These are phyloP conservation scores for Diaporthe longicolla DNA, from an alignment of 2,329 filamentous ascomycete genomes.

Conservation along the genomic window DNA sequence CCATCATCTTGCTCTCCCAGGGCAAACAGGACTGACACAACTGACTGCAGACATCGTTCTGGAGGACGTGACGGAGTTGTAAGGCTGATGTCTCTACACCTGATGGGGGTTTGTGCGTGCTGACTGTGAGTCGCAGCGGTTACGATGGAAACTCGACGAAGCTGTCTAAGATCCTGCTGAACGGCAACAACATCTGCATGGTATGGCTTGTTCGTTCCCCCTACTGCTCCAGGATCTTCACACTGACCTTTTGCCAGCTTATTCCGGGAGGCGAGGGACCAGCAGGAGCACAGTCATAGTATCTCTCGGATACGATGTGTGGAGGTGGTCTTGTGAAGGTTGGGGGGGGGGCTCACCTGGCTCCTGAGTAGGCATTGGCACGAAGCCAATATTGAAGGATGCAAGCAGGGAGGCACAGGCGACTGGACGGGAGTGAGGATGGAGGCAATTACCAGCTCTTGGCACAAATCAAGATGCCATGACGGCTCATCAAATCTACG, in stretches of 20 bases:
- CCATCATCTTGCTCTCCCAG: background rate
- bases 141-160: constrained; percentile 90
- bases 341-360: background rate
- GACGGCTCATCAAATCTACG: constrained; percentile 7
- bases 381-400: background rate
- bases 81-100: constrained; percentile 52
- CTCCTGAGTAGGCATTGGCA: background rate
- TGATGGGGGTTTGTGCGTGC: background rate
- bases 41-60: constrained; percentile 88
- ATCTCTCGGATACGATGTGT: constrained; percentile 12
- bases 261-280: constrained; percentile 85
- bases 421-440: background rate
- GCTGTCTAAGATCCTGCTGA: constrained; percentile 93
- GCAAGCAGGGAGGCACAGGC: background rate
- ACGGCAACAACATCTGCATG: constrained; percentile 99
- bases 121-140: constrained; percentile 73
- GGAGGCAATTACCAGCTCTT: background rate
- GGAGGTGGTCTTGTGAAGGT: background rate
- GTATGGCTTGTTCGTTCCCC: constrained; percentile 64
- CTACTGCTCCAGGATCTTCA: background rate
- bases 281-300: constrained; percentile 50
- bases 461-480: background rate
- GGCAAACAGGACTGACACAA: background rate
- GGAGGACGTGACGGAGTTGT: constrained; percentile 98
- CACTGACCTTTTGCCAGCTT: constrained; percentile 64